Conservation (phyloP, 2,329 filamentous ascomycete genomes). For the Colletotrichum limetticola region DNA sequence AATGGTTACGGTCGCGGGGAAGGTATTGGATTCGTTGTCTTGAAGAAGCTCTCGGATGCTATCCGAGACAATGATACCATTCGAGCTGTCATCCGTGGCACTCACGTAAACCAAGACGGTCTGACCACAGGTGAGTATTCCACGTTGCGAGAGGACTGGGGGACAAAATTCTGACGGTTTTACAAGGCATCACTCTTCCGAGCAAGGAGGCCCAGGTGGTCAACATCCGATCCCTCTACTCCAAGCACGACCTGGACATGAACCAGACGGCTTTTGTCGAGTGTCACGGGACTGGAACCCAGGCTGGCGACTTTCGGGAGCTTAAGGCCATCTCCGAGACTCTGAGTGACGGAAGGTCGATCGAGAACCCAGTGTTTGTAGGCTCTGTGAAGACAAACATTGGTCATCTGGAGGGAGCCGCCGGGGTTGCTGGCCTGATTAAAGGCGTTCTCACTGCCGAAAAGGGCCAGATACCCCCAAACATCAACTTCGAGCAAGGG, state of each 20-base stretch:
- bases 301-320: conserved; percentile 64
- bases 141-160: neutral
- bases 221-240: conserved; percentile 61
- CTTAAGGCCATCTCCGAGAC: conserved; percentile 59
- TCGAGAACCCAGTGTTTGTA: conserved; percentile 56
- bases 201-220: conserved; percentile 61
- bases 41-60: conserved; percentile 70
- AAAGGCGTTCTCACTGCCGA: conserved; percentile 62
- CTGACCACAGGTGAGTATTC: conserved; percentile 56
- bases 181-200: conserved; percentile 66
- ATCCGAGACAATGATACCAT: conserved; percentile 68
- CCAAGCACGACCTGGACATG: conserved; percentile 54
- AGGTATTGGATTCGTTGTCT: conserved; percentile 66
- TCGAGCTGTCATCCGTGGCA: conserved; percentile 65
- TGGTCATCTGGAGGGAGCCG: conserved; percentile 63
- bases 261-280: conserved; percentile 63
- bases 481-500: conserved; percentile 59
- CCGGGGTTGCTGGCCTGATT: conserved; percentile 63
- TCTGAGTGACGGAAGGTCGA: conserved; percentile 47
- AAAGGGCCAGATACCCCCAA: conserved; percentile 61
- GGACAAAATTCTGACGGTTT: neutral
- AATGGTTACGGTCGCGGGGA: conserved; percentile 75
- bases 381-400: conserved; percentile 67
- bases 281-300: conserved; percentile 70
- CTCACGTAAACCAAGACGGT: conserved; percentile 67